Conservation (phyloP, 352 stramenopile species). For the Globisporangium spiculum region DNA sequence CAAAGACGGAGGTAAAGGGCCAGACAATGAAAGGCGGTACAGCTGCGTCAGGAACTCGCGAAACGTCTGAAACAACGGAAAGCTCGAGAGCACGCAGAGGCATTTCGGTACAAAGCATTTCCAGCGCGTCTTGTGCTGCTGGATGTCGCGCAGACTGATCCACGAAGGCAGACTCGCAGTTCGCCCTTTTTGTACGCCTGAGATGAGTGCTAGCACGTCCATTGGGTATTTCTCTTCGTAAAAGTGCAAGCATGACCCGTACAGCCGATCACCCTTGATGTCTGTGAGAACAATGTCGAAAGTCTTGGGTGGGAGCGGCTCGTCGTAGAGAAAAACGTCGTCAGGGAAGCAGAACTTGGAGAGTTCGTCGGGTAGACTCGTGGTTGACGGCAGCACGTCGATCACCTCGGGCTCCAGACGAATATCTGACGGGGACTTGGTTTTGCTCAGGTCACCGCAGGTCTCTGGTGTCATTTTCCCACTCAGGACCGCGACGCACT, state of each 20-base stretch:
- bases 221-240: constrained; percentile 58
- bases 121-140: constrained; percentile 51
- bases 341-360: constrained; percentile 76
- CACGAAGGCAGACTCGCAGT: constrained; percentile 52
- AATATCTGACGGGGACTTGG: constrained; percentile 40
- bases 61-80: constrained; percentile 58
- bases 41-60: constrained; percentile 40
- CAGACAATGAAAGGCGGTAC: constrained; percentile 43
- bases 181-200: constrained; percentile 34
- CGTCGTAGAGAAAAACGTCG: constrained; percentile 42
- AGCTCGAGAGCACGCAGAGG: constrained; percentile 56
- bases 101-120: constrained; percentile 64
- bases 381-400: constrained; percentile 41
- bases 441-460: constrained; percentile 31
- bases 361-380: constrained; percentile 56
- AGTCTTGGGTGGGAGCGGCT: constrained; percentile 33
- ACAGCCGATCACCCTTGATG: constrained; percentile 52
- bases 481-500: constrained; percentile 58
- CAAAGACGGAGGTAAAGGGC: constrained; percentile 11
- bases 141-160: constrained; percentile 69
- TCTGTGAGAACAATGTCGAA: constrained; percentile 80
- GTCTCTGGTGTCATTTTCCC: constrained; percentile 39
- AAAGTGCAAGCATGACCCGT: constrained; percentile 65
- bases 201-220: constrained; percentile 62
- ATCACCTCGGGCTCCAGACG: constrained; percentile 49